A percentile compares a stretch with the other conserved stretches of the same genome.
phyloP scores from a whole-genome alignment of 352 stramenopile species.

The Globisporangium paroecandrum region DNA sequence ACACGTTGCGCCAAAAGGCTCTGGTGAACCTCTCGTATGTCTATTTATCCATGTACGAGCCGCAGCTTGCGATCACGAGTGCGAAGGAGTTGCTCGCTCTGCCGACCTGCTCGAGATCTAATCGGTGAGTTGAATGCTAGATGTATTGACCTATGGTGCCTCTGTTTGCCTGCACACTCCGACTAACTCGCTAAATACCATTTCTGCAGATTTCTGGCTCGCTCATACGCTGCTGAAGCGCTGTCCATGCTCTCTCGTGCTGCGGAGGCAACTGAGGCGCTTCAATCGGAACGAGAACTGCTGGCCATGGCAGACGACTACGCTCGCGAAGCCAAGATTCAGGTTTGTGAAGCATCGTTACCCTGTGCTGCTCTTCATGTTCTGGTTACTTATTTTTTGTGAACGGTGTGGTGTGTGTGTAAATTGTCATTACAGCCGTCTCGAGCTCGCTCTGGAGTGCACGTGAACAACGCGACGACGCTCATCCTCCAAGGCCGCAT shows the following conservation, averaged over 20 bases:
- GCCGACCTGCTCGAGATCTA: conserved; percentile 65
- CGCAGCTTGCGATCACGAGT: conserved; percentile 81
- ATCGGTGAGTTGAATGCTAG: conserved; percentile 30
- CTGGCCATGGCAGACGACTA: conserved; percentile 79
- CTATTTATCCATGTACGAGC: conserved; percentile 89
- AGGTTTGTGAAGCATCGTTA: conserved; percentile 28
- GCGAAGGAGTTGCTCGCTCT: conserved; percentile 76
- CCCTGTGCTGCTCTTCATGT: not conserved
- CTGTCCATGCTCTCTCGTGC: conserved; percentile 86
- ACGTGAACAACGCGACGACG: conserved; percentile 84
- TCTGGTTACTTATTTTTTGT: conserved; percentile 10
- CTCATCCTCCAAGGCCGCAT: conserved; percentile 73
- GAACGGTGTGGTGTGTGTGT: not conserved
- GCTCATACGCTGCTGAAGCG: conserved; percentile 88
- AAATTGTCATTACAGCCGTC: conserved; percentile 38
- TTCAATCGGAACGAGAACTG: conserved; percentile 74
- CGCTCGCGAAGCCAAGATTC: conserved; percentile 66
- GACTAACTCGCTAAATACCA: not conserved
- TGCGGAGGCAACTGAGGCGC: conserved; percentile 63
- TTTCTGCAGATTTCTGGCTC: conserved; percentile 55
- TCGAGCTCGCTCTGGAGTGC: conserved; percentile 63
- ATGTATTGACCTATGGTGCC: not conserved
- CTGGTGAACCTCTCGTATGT: conserved; percentile 88
- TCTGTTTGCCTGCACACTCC: not conserved
- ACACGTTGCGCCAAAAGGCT: conserved; percentile 79